These are phyloP conservation scores for Gaeumannomyces tritici DNA, from an alignment of 2,329 filamentous ascomycete genomes.

Conservation along the genomic window DNA sequence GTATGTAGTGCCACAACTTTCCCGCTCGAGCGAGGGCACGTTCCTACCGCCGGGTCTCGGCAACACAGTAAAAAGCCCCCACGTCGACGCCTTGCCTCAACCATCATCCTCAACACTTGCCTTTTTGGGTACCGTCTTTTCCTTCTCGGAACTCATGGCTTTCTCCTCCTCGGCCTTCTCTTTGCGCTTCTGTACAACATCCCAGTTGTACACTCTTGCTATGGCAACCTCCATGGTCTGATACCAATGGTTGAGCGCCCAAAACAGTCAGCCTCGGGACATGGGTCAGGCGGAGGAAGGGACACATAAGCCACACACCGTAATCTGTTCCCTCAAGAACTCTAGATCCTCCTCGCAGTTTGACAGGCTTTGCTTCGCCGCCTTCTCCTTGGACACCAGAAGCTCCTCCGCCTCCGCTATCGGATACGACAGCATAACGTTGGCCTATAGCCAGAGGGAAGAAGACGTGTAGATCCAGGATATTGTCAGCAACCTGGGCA, in stretches of 20 bases:
- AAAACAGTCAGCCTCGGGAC: neutral
- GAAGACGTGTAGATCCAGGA: no score
- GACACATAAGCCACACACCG: constrained; percentile 42
- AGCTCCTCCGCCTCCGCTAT: constrained; percentile 78
- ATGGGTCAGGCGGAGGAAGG: neutral
- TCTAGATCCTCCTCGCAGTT: constrained; percentile 96
- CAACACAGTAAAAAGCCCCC: neutral
- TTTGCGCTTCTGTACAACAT: constrained; percentile 90
- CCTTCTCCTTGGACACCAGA: constrained; percentile 64
- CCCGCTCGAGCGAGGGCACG: neutral
- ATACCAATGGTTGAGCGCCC: no score
- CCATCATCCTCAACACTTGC: neutral
- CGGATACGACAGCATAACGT: constrained; percentile 95
- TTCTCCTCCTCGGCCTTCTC: constrained; percentile 62
- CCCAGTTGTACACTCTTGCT: constrained; percentile 98
- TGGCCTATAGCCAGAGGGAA: constrained; percentile 47
- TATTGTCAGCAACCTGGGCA: neutral
- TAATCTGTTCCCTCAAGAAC: constrained; percentile 93
- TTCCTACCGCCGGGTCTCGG: neutral
- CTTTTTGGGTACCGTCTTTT: neutral
- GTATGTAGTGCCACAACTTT: no score
- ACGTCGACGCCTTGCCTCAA: neutral
- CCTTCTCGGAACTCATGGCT: constrained; percentile 22
- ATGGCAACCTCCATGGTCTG: constrained; percentile 95
- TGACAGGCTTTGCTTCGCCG: constrained; percentile 69